Conservation (phyloP, 176 grass and related monocot genomes). For the Raddia guianensis region DNA sequence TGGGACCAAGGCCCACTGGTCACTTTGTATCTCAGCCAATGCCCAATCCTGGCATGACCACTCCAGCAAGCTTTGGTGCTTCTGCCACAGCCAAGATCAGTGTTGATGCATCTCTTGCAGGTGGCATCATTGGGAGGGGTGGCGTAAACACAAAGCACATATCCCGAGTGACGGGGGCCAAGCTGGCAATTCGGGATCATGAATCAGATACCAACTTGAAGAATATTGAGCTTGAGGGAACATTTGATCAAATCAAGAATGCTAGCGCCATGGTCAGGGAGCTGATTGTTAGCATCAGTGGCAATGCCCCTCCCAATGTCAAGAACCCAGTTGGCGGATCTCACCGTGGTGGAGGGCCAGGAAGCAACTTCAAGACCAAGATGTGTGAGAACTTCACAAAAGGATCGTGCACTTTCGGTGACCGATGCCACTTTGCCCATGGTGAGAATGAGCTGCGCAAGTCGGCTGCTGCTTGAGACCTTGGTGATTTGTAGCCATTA, state of each 20-base stretch:
- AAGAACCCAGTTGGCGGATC: conserved; percentile 34
- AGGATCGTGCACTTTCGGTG: conserved; percentile 68
- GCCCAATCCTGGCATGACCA: conserved; percentile 30
- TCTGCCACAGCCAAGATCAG: conserved; percentile 86
- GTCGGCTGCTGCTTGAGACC: conserved; percentile 35
- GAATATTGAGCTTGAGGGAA: conserved; percentile 87
- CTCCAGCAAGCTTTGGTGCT: conserved; percentile 70
- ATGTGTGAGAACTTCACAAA: conserved; percentile 75
- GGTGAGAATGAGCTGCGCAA: conserved; percentile 66
- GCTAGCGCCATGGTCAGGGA: conserved; percentile 77
- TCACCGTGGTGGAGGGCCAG: conserved; percentile 14
- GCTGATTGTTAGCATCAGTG: conserved; percentile 65
- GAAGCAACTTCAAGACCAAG: conserved; percentile 85
- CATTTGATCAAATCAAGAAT: conserved; percentile 90
- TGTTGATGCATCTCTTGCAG: conserved; percentile 68
- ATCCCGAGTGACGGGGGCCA: conserved; percentile 64
- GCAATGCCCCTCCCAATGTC: neutral
- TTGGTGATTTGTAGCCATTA: conserved; percentile 10
- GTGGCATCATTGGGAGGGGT: conserved; percentile 75
- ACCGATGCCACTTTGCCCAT: conserved; percentile 83
- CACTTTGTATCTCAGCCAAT: conserved; percentile 41
- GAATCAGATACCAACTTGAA: conserved; percentile 71
- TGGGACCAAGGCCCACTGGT: conserved; percentile 41
- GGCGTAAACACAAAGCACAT: conserved; percentile 85
- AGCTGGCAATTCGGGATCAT: conserved; percentile 73